Base-by-base conservation (phyloP, 495 filamentous ascomycete genomes). In the Halenospora varia region DNA sequence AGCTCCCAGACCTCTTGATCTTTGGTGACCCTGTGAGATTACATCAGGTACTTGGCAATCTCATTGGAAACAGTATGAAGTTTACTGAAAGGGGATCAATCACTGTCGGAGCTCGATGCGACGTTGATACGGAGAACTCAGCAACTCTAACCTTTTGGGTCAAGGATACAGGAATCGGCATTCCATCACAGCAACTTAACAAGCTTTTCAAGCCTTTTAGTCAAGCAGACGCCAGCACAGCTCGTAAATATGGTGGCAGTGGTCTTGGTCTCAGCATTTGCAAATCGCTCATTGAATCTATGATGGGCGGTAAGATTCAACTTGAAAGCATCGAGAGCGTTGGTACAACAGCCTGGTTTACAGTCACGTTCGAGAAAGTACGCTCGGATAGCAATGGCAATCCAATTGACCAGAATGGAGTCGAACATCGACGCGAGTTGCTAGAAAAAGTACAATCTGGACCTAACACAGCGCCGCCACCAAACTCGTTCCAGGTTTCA, bases 61-160 rank as follows among this genome's bases (percentile, higher is more conserved):
- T 96, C 20, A 87, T 96, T 29, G 88, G 89, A 62, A 96, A 96
- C 74, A 91, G 87, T 68, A 87, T 97, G 70, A 96, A 96, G 66
- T 96, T 96, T 70, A 96, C 92, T 0, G 86, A 89, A 39, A 81
- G 88, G 59, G 92, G 92, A 8, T 88, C 88, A 11, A 88, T 96
- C 49, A 91, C 87, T 2, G 89, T 96, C 52, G 80, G 80, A 52
- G 88, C 89, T 6, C 80, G 73, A 53, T 82, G 88, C 25, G 84
- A 88, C 44, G 74, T 78, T 15, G 89, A 96, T 70, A 84, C 82
- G 48, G 75, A 82, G 11, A 82, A 89, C 42, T 79, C 73, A 42
- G 83, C 92, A 10, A 84, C 81, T 50, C 71, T 96, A 45, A 90
- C 88, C 26, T 92, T 89, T 68, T 91, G 88, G 62, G 89, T 96